Evolutionary conservation across 2,329 filamentous ascomycete species (phyloP).

Genomic region (Hymenoscyphus occultus): DNA sequence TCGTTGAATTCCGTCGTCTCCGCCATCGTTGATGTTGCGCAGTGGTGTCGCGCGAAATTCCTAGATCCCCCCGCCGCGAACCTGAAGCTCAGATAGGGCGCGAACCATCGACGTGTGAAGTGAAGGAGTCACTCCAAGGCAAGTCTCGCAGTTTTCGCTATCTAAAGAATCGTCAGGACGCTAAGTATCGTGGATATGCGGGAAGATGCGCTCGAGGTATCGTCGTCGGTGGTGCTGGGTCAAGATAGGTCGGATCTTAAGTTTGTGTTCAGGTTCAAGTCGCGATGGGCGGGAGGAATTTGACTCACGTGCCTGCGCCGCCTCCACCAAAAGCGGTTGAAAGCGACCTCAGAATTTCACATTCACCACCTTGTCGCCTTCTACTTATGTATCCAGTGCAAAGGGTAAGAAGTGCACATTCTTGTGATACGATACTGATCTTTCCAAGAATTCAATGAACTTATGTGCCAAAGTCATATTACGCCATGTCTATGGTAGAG

Average conservation of each 20-base stretch:
- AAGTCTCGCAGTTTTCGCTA: neutral
- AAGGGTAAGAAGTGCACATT: too few species aligned
- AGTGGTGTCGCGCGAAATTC: neutral
- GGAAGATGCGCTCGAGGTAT: neutral
- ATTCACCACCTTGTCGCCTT: too few species aligned
- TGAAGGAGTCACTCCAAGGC: neutral
- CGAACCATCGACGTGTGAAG: conserved; percentile 9
- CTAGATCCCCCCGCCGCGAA: conserved; percentile 12
- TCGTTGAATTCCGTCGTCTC: conserved; percentile 26
- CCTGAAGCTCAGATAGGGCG: conserved; percentile 10
- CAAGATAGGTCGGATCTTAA: neutral
- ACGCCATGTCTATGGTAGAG: too few species aligned
- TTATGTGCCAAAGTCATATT: too few species aligned
- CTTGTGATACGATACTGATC: too few species aligned
- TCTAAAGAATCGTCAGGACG: neutral
- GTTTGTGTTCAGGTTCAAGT: conserved; percentile 2
- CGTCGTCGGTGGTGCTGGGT: neutral
- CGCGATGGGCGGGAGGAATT: neutral
- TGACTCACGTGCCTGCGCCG: neutral
- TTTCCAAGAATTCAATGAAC: too few species aligned
- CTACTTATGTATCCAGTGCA: too few species aligned
- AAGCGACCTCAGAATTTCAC: too few species aligned
- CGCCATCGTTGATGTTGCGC: conserved; percentile 10
- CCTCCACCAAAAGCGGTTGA: neutral
- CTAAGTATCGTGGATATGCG: neutral